Conservation (phyloP, 345 rosid genomes). For the Arabis hirsuta region DNA sequence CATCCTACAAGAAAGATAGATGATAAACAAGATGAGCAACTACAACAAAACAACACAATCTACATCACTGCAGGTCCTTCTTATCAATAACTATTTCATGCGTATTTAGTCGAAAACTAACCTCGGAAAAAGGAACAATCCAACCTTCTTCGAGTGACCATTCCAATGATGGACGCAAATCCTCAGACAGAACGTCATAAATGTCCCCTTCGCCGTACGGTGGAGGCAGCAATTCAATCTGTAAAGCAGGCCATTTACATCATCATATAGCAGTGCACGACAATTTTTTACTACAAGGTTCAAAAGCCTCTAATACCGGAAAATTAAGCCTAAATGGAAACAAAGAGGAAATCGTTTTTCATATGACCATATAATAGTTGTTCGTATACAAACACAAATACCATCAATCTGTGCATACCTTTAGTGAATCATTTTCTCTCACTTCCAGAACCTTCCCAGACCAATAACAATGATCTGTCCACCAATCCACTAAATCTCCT, state of each 20-base stretch:
- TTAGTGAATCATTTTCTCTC: background rate
- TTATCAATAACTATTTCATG: too few relatives aligned
- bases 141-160: conserved; percentile 40
- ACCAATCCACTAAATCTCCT: conserved; percentile 44
- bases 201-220: conserved; percentile 35
- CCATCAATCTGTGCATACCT: conserved; percentile 18
- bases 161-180: conserved; percentile 38
- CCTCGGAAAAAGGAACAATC: conserved; percentile 34
- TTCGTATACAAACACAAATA: too few relatives aligned
- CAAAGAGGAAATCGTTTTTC: background rate
- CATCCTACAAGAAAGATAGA: conserved; percentile 19
- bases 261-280: background rate
- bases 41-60: background rate
- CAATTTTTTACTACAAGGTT: background rate
- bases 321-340: background rate
- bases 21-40: background rate
- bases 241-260: background rate
- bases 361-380: too few relatives aligned
- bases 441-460: conserved; percentile 28
- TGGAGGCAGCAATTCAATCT: conserved; percentile 38
- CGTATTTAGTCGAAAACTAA: background rate
- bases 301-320: background rate
- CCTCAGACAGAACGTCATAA: conserved; percentile 19
- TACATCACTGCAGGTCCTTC: too few relatives aligned
- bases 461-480: conserved; percentile 34